Conservation (phyloP, 768 basidiomycete species). For the Kwoniella heveanensis region DNA sequence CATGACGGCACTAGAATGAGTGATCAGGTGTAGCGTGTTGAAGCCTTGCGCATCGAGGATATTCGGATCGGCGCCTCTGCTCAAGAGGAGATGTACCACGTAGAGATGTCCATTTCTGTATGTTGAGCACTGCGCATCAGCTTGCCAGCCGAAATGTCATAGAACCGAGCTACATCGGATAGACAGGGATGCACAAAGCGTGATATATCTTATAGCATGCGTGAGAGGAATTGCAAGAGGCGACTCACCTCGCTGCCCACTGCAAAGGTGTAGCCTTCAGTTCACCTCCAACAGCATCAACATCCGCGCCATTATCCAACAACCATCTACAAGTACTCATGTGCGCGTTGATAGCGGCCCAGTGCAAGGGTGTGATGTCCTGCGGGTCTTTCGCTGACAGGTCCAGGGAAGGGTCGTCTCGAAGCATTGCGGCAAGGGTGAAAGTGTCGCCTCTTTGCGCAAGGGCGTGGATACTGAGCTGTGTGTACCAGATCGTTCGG, state of each 20-base stretch:
- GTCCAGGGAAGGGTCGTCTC: constrained; percentile 29
- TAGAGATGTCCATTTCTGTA: constrained; percentile 88
- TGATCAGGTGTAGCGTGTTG: constrained; percentile 92
- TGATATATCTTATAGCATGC: too few relatives aligned
- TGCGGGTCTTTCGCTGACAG: constrained; percentile 67
- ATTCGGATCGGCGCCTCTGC: constrained; percentile 87
- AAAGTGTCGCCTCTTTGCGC: constrained; percentile 73
- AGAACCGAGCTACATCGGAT: neutral
- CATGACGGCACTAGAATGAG: constrained; percentile 93
- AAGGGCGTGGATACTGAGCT: constrained; percentile 71
- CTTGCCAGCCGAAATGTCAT: neutral
- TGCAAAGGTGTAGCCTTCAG: constrained; percentile 92
- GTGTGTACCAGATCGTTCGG: too few relatives aligned
- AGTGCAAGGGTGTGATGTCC: constrained; percentile 93
- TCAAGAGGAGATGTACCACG: constrained; percentile 85
- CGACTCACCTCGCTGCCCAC: constrained; percentile 77
- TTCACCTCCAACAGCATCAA: constrained; percentile 92
- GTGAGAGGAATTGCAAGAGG: neutral
- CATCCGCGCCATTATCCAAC: constrained; percentile 88
- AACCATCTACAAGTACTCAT: constrained; percentile 82
- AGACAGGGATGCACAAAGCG: too few relatives aligned
- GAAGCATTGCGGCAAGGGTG: constrained; percentile 21
- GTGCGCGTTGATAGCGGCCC: constrained; percentile 97
- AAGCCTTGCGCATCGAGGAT: constrained; percentile 92
- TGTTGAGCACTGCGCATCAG: neutral